Conservation (phyloP, 768 basidiomycete species). For the Phlegmacium glaucopus region DNA sequence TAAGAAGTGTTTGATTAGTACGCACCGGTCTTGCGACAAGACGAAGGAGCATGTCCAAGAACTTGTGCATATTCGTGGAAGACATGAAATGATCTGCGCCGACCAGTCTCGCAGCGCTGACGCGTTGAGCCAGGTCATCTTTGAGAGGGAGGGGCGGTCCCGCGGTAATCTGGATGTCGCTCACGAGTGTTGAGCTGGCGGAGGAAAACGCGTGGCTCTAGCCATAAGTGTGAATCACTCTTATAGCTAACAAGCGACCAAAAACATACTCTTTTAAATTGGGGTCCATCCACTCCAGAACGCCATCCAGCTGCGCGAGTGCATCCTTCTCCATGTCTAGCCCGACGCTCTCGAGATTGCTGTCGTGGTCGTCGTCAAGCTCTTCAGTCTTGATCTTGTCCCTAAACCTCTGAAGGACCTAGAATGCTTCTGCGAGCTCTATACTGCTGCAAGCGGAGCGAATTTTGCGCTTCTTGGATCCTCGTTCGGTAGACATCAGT, state of each 20-base stretch:
- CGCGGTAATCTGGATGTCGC: constrained; percentile 8
- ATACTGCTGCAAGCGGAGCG: constrained; percentile 9
- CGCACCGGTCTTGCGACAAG: too few relatives aligned
- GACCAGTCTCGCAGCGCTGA: constrained; percentile 8
- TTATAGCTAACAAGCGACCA: constrained; percentile 4
- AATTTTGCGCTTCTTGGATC: neutral
- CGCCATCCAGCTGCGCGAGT: constrained; percentile 9
- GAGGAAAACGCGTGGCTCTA: constrained; percentile 10
- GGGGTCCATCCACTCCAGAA: constrained; percentile 11
- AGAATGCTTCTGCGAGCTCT: constrained; percentile 10
- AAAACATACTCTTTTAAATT: too few relatives aligned
- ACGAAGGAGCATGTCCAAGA: constrained; percentile 12
- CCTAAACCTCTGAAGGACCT: constrained; percentile 12
- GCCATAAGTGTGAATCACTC: too few relatives aligned
- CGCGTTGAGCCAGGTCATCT: constrained; percentile 11
- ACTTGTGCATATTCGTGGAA: constrained; percentile 12
- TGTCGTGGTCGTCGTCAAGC: constrained; percentile 4
- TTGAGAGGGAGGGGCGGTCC: constrained; percentile 10
- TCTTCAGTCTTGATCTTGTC: constrained; percentile 13
- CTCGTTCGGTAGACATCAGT: neutral
- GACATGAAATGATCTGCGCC: constrained; percentile 14
- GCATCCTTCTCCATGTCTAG: constrained; percentile 10
- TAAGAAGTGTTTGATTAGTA: too few relatives aligned
- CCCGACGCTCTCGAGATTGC: constrained; percentile 3
- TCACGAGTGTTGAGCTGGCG: constrained; percentile 11